These are phyloP conservation scores for Porcisia deanei DNA, from an alignment of 208 protist species.

Conservation along the genomic window DNA sequence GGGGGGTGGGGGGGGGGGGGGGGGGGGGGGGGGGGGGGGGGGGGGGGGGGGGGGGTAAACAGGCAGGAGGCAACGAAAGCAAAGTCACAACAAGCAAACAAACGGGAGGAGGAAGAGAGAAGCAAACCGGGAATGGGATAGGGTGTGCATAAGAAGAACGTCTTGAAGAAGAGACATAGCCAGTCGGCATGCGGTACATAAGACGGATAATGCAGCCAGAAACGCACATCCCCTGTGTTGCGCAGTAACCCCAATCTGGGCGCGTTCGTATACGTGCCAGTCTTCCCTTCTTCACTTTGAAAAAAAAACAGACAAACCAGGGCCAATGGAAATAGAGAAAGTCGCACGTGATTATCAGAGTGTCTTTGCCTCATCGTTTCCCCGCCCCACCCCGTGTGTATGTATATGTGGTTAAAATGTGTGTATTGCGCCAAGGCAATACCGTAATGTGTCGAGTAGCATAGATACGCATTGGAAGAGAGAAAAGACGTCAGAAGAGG, in stretches of 20 bases:
- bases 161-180: not conserved
- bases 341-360: not conserved
- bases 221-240: not conserved
- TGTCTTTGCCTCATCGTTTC: not conserved
- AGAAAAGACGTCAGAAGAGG: not conserved
- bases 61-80: not conserved
- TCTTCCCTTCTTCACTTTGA: not conserved
- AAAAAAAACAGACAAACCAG: too few species aligned
- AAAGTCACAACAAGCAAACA: not conserved
- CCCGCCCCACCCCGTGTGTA: too few species aligned
- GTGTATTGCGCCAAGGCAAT: not conserved
- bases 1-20: not conserved
- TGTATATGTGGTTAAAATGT: not conserved
- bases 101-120: not conserved
- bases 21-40: not conserved
- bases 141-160: not conserved
- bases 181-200: not conserved
- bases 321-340: not conserved
- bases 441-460: not conserved
- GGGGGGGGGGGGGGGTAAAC: not conserved
- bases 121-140: not conserved
- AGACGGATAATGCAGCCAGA: not conserved
- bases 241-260: too few species aligned
- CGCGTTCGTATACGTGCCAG: not conserved
- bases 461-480: not conserved